Evolutionary conservation across 495 filamentous ascomycete genomes (phyloP).

Genomic region (Neurospora sp.): DNA sequence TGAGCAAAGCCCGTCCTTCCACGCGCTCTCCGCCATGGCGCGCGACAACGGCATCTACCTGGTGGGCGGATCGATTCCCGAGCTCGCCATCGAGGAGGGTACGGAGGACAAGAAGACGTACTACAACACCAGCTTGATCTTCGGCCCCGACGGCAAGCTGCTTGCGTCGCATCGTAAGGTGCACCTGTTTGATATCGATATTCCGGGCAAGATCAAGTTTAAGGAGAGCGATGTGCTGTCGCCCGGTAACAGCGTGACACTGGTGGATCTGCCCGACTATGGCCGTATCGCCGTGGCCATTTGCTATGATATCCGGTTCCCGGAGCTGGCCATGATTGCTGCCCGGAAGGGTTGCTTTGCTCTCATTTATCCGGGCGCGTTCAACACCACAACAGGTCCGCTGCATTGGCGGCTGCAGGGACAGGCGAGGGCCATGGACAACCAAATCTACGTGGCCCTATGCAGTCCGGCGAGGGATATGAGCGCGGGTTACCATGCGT

Average conservation of each 20-base stretch:
- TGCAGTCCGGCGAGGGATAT: slow-evolving; percentile 85
- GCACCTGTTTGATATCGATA: slow-evolving; percentile 98
- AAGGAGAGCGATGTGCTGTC: slow-evolving; percentile 79
- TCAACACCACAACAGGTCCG: slow-evolving; percentile 86
- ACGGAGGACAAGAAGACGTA: slow-evolving; percentile 46
- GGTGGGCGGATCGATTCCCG: slow-evolving; percentile 88
- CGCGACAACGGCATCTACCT: slow-evolving; percentile 66
- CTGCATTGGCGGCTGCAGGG: slow-evolving; percentile 85
- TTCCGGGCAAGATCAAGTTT: slow-evolving; percentile 89
- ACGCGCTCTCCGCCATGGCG: slow-evolving; percentile 72
- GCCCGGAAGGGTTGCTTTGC: slow-evolving; percentile 65
- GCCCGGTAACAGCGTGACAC: slow-evolving; percentile 69
- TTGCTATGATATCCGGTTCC: slow-evolving; percentile 96
- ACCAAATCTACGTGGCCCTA: slow-evolving; percentile 87
- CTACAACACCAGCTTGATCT: slow-evolving; percentile 86
- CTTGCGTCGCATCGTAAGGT: slow-evolving; percentile 85
- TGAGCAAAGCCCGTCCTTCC: slow-evolving; percentile 67
- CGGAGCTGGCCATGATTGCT: slow-evolving; percentile 85
- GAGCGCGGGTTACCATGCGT: slow-evolving; percentile 73
- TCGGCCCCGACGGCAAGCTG: slow-evolving; percentile 65
- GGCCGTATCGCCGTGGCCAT: slow-evolving; percentile 80
- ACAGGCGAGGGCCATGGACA: slow-evolving; percentile 79
- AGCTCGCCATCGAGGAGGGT: slow-evolving; percentile 40
- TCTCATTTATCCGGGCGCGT: slow-evolving; percentile 87
- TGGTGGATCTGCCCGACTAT: slow-evolving; percentile 77